Percentiles rank a stretch among this genome's conserved stretches.
These are phyloP conservation scores for Chlamydomonas reinhardtii DNA, from an alignment of 163 green algal genomes.

Conservation along the genomic window DNA sequence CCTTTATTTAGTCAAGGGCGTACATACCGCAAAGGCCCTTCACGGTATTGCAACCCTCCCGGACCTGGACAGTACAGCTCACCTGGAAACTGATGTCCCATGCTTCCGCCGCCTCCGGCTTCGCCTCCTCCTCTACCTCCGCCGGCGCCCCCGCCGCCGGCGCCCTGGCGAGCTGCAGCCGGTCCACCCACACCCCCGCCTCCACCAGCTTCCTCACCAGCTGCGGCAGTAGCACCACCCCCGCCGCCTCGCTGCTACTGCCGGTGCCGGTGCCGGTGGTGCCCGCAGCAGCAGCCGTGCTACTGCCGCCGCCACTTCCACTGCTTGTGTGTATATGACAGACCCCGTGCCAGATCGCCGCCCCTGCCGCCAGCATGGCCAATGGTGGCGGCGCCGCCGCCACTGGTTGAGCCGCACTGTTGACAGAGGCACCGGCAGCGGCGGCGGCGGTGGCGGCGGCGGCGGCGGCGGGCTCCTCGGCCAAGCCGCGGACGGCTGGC, in stretches of 20 bases:
- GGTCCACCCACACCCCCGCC: constrained; percentile 38
- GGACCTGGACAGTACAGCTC: no score
- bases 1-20: no score
- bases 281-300: background rate
- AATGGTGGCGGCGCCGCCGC: background rate
- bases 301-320: background rate
- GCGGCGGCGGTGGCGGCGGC: no score
- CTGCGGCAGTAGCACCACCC: background rate
- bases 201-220: background rate
- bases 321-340: background rate
- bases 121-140: no score
- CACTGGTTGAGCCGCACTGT: no score
- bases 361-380: no score
- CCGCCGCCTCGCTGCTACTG: background rate
- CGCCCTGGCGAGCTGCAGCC: background rate
- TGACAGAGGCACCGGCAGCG: background rate
- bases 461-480: no score
- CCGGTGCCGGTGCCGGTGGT: background rate
- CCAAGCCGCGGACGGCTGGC: no score
- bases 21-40: no score
- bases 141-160: no score
- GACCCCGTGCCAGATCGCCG: no score
- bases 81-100: constrained; percentile 1
- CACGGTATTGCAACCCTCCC: no score
- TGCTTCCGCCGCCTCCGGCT: background rate